Evolutionary conservation across 2,329 filamentous ascomycete species (phyloP).

Genomic region (Coniochaeta sp.): DNA sequence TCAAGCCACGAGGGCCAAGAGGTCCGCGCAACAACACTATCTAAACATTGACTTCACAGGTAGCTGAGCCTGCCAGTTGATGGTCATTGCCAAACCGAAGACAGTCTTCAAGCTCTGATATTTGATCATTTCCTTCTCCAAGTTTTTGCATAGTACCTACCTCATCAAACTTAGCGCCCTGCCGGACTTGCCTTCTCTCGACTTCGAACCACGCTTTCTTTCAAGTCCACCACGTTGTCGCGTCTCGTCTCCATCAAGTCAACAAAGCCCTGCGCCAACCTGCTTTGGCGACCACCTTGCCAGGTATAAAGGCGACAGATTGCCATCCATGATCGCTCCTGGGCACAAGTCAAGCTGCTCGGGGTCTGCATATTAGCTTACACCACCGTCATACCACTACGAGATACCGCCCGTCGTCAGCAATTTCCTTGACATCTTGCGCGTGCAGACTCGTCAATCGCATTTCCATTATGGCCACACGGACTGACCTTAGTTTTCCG

Average conservation of each 20-base stretch:
- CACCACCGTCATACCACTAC: not conserved
- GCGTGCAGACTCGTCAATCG: not conserved
- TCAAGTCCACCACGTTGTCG: not conserved
- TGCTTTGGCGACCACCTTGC: not conserved
- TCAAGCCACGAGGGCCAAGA: not conserved
- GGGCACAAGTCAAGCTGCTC: not conserved
- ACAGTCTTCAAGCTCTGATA: not conserved
- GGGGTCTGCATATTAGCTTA: not conserved
- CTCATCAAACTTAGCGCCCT: not conserved
- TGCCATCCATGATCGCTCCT: not conserved
- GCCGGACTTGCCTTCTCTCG: not conserved
- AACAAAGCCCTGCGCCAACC: not conserved
- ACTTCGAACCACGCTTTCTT: not conserved
- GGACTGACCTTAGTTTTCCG: constrained; percentile 12
- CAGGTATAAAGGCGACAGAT: not conserved
- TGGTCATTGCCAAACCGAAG: not conserved
- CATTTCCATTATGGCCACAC: constrained; percentile 11
- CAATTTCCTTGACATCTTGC: not conserved
- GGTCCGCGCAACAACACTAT: not conserved
- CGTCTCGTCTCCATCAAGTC: not conserved
- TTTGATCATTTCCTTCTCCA: not conserved
- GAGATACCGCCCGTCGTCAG: not conserved
- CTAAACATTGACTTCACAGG: not conserved
- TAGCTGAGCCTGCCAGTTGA: not conserved
- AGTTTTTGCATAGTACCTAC: not conserved